Conservation (phyloP, 768 basidiomycete genomes). For the Favolaschia claudopus region DNA sequence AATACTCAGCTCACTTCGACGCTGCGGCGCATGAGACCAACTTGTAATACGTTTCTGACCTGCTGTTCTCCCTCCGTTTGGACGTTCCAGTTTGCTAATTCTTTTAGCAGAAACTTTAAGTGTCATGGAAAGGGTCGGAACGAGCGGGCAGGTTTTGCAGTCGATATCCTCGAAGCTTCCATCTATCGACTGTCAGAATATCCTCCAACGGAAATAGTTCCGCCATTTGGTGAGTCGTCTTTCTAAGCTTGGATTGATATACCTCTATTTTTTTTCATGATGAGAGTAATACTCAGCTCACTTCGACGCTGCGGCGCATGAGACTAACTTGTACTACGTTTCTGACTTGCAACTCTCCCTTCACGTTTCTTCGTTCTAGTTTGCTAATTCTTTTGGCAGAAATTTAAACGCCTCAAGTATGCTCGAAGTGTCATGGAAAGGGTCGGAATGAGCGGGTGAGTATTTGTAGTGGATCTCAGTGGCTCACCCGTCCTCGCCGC, state of each 20-base stretch:
- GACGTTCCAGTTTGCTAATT: not conserved
- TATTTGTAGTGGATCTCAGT: too few relatives aligned
- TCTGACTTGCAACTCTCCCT: not conserved
- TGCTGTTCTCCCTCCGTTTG: not conserved
- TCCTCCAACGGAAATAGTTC: not conserved
- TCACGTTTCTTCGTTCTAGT: not conserved
- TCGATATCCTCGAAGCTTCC: too few relatives aligned
- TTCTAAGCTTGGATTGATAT: not conserved
- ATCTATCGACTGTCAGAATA: too few relatives aligned
- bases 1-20: conserved; percentile 19
- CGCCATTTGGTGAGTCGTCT: not conserved
- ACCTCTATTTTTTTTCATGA: too few relatives aligned
- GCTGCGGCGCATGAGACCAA: conserved; percentile 12
- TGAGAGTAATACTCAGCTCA: conserved; percentile 5
- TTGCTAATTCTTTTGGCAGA: not conserved
- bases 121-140: too few relatives aligned
- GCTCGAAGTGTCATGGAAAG: too few relatives aligned
- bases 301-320: conserved; percentile 10
- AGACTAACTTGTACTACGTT: conserved; percentile 2
- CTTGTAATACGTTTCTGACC: not conserved
- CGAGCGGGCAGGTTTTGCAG: too few relatives aligned
- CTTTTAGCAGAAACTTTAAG: not conserved
- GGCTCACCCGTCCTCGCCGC: too few relatives aligned
- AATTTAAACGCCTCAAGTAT: too few relatives aligned
- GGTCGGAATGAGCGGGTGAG: too few relatives aligned